Conservation (phyloP, 192 early-diverging fungal genomes). For the Gryganskiella cystojenkinii region DNA sequence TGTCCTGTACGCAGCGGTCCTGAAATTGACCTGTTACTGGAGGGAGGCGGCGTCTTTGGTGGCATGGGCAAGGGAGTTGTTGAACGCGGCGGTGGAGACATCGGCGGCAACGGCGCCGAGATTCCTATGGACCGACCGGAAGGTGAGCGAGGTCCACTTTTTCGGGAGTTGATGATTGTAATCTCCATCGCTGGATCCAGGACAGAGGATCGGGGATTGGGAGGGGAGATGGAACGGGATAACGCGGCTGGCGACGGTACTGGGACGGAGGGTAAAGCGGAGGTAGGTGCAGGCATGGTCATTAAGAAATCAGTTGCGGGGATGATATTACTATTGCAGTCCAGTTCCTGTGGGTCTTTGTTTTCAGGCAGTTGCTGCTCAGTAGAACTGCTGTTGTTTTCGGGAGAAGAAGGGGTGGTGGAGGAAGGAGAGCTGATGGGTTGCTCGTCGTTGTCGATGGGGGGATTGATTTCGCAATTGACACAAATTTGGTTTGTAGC, state of each 20-base stretch:
- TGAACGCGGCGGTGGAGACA: background rate
- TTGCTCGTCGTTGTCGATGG: conserved; percentile 9
- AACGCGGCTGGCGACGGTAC: background rate
- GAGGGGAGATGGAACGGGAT: background rate
- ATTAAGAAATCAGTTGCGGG: background rate
- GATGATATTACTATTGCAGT: too few species aligned
- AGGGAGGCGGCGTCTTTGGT: conserved; percentile 29
- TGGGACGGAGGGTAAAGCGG: conserved; percentile 9
- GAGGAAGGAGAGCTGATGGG: too few species aligned
- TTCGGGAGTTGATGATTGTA: background rate
- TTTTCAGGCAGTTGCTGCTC: background rate
- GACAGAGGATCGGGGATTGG: background rate
- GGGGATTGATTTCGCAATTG: conserved; percentile 15
- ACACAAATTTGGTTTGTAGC: conserved; percentile 15
- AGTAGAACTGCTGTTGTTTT: background rate
- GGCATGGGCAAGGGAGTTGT: conserved; percentile 22
- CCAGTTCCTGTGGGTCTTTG: too few species aligned
- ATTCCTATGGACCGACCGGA: conserved; percentile 6
- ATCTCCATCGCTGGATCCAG: background rate
- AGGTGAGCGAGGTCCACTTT: conserved; percentile 4
- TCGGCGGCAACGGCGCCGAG: background rate
- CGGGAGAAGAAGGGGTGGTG: background rate
- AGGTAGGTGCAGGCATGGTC: conserved; percentile 4
- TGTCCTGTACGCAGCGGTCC: background rate
- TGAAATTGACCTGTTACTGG: background rate